A percentile compares a stretch with the other conserved stretches of the same genome.
These are phyloP conservation scores for Chaetomium sp. DNA, from an alignment of 2,329 filamentous ascomycete genomes.

Conservation along the genomic window DNA sequence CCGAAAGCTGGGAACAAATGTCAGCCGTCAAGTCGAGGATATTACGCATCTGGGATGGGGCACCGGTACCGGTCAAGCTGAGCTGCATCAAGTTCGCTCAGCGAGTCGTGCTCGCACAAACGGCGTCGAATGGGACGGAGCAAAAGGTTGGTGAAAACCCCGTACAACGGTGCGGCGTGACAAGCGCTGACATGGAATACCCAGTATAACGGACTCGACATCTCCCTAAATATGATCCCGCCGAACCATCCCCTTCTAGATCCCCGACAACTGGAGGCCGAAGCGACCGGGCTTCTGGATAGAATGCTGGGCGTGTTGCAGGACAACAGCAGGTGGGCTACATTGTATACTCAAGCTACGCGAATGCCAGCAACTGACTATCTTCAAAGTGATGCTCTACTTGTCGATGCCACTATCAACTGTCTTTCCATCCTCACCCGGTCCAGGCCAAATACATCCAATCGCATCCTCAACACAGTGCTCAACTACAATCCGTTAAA, in stretches of 20 bases:
- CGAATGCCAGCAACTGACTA: slow-evolving; percentile 14
- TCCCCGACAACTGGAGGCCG: slow-evolving; percentile 81
- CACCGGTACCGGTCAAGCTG: slow-evolving; percentile 74
- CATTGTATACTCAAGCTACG: not conserved
- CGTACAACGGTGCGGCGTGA: not conserved
- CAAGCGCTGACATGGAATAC: slow-evolving; percentile 21
- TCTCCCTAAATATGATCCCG: slow-evolving; percentile 84
- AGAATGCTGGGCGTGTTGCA: slow-evolving; percentile 83
- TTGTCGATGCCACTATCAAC: slow-evolving; percentile 91
- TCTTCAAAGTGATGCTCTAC: slow-evolving; percentile 71
- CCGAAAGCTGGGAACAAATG: slow-evolving; percentile 84
- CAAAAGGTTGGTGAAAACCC: slow-evolving; percentile 61
- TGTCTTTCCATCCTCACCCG: slow-evolving; percentile 81
- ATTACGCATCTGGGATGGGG: slow-evolving; percentile 82
- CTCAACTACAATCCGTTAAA: slow-evolving; percentile 91
- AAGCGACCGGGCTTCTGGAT: slow-evolving; percentile 88
- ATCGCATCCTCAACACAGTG: slow-evolving; percentile 81
- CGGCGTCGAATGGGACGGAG: slow-evolving; percentile 77
- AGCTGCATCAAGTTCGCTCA: slow-evolving; percentile 98
- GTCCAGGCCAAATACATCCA: slow-evolving; percentile 76
- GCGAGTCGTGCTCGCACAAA: slow-evolving; percentile 88
- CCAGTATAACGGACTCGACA: slow-evolving; percentile 74
- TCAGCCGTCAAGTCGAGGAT: slow-evolving; percentile 86
- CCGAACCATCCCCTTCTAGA: slow-evolving; percentile 80
- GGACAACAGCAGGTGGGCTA: slow-evolving; percentile 77